phyloP scores from a whole-genome alignment of 108 stramenopile genomes.

The Fistulifera pelliculosa region DNA sequence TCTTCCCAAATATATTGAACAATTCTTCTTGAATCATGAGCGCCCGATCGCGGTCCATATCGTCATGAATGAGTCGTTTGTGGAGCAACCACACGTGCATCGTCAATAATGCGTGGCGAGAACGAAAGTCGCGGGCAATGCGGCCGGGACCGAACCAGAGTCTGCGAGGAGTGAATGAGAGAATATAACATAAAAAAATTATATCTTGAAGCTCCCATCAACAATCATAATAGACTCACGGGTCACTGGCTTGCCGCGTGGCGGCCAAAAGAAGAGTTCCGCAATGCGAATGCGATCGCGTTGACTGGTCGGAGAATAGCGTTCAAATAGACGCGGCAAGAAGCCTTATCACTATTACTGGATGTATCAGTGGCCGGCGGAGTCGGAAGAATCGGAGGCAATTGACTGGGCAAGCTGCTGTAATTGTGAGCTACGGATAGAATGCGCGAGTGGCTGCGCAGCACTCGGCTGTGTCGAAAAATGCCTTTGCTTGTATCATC shows the following conservation, averaged over 20 bases:
- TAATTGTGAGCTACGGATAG: too few species aligned
- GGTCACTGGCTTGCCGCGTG: slow-evolving; percentile 51
- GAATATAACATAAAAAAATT: slow-evolving; percentile 13
- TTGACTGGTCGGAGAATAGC: slow-evolving; percentile 52
- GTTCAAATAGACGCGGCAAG: slow-evolving; percentile 23
- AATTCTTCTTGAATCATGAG: slow-evolving; percentile 76
- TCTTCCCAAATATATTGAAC: slow-evolving; percentile 90
- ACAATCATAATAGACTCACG: too few species aligned
- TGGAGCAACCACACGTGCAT: slow-evolving; percentile 92
- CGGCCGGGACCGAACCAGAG: slow-evolving; percentile 67
- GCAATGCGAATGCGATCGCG: slow-evolving; percentile 52
- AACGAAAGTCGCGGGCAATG: slow-evolving; percentile 71
- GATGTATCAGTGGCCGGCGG: too few species aligned
- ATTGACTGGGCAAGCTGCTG: too few species aligned
- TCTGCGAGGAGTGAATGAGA: slow-evolving; percentile 20
- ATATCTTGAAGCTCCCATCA: too few species aligned
- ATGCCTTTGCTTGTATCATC: too few species aligned
- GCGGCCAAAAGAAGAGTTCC: slow-evolving; percentile 60
- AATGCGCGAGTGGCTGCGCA: too few species aligned
- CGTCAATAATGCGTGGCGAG: slow-evolving; percentile 73
- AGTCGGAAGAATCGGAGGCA: too few species aligned
- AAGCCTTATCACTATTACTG: not conserved
- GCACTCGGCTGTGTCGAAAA: too few species aligned
- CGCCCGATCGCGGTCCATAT: slow-evolving; percentile 43
- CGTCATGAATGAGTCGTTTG: slow-evolving; percentile 52